Conservation (phyloP, 768 basidiomycete species). For the Serendipita sp. region DNA sequence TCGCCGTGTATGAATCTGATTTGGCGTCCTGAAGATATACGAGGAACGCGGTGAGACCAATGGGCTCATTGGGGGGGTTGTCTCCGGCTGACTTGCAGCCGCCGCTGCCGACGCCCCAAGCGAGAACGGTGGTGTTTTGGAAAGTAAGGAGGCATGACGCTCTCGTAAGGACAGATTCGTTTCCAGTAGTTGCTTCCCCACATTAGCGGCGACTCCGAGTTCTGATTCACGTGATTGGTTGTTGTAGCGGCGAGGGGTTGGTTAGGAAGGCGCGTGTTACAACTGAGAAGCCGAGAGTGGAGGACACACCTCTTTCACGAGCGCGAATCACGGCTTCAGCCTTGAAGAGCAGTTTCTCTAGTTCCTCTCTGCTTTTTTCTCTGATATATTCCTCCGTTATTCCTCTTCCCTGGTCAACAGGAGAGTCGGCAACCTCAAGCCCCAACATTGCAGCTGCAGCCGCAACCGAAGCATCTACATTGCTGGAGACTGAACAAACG, state of each 20-base stretch:
- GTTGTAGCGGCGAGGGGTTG: neutral
- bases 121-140: constrained; percentile 36
- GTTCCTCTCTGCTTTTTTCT: constrained; percentile 57
- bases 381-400: constrained; percentile 10
- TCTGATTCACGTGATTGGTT: constrained; percentile 25
- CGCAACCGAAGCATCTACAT: constrained; percentile 3
- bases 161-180: constrained; percentile 51
- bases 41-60: constrained; percentile 15
- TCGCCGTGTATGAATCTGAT: constrained; percentile 9
- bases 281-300: neutral
- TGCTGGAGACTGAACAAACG: neutral
- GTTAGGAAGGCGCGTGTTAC: neutral
- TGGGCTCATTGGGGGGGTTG: constrained; percentile 15
- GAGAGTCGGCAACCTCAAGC: constrained; percentile 7
- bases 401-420: neutral
- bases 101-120: constrained; percentile 14
- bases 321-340: constrained; percentile 64
- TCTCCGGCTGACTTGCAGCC: constrained; percentile 17
- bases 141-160: constrained; percentile 55
- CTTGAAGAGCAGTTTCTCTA: constrained; percentile 50
- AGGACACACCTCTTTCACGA: constrained; percentile 50
- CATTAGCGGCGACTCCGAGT: constrained; percentile 47
- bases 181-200: constrained; percentile 54
- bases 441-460: constrained; percentile 12
- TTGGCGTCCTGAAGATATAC: constrained; percentile 13